These are phyloP conservation scores for Setaria viridis DNA, from an alignment of 202 grass and related monocot genomes.

Conservation along the genomic window DNA sequence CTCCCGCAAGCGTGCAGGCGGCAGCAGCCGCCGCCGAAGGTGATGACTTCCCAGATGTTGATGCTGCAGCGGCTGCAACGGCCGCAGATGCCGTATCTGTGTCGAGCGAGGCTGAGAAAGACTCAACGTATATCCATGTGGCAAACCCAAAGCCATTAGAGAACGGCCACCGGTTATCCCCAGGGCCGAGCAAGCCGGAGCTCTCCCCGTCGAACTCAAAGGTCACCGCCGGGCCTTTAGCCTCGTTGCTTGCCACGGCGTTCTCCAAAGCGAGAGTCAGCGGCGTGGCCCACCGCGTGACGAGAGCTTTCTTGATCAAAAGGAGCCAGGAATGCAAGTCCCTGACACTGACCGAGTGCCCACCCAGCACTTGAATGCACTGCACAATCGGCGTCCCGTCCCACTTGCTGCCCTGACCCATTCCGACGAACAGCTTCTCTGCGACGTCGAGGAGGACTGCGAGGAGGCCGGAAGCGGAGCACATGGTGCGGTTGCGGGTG, in stretches of 20 bases:
- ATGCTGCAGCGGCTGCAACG: conserved; percentile 64
- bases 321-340: conserved; percentile 87
- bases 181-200: conserved; percentile 80
- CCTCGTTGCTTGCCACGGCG: conserved; percentile 76
- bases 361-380: conserved; percentile 79
- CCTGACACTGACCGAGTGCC: conserved; percentile 73
- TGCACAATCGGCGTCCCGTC: conserved; percentile 70
- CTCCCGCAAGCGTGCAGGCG: conserved; percentile 66
- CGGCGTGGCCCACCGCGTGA: conserved; percentile 68
- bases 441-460: conserved; percentile 63
- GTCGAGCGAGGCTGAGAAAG: conserved; percentile 71
- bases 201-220: conserved; percentile 92
- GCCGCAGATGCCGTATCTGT: conserved; percentile 60
- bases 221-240: conserved; percentile 69
- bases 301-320: conserved; percentile 70
- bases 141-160: conserved; percentile 89
- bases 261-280: conserved; percentile 81
- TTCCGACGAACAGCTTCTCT: conserved; percentile 76
- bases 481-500: conserved; percentile 94
- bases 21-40: conserved; percentile 62
- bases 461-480: conserved; percentile 78
- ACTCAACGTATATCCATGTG: conserved; percentile 97
- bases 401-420: conserved; percentile 65
- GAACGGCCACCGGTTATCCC: conserved; percentile 90
- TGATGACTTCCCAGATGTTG: conserved; percentile 77